Percentiles rank a stretch among this genome's conserved stretches.
Evolutionary conservation across 306 rosid genomes (phyloP).

Genomic region (Rosa multiflora): DNA sequence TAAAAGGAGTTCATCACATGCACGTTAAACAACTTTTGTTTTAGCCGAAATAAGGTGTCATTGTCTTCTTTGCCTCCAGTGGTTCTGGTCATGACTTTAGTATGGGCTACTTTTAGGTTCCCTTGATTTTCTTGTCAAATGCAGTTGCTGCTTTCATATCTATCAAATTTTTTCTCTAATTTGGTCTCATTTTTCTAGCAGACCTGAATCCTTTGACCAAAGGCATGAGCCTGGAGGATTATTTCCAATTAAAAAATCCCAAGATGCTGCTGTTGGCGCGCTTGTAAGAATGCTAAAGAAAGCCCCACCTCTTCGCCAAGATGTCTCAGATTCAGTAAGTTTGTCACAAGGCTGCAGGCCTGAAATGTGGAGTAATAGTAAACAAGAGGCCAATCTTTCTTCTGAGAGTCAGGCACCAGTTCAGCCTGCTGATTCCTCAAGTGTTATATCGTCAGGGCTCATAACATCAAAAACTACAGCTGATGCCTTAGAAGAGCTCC

Average conservation of each 20-base stretch:
- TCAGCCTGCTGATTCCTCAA: conserved; percentile 32
- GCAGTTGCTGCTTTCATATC: neutral
- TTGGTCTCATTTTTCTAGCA: conserved; percentile 17
- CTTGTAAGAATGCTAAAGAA: conserved; percentile 72
- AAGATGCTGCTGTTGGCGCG: conserved; percentile 76
- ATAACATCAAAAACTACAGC: conserved; percentile 52
- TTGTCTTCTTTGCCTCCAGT: neutral
- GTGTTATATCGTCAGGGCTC: conserved; percentile 43
- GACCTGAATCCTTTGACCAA: conserved; percentile 58
- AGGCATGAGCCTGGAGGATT: conserved; percentile 54
- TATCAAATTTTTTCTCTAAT: neutral
- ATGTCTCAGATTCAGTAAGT: conserved; percentile 40
- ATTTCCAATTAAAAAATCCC: conserved; percentile 61
- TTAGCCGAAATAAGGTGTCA: conserved; percentile 3
- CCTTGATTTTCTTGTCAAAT: neutral
- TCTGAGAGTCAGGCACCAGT: conserved; percentile 5
- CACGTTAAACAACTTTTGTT: neutral
- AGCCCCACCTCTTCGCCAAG: conserved; percentile 81
- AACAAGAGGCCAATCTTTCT: conserved; percentile 34
- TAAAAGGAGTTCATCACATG: neutral
- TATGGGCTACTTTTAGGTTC: neutral
- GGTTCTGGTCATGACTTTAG: neutral
- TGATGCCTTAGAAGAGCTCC: conserved; percentile 87
- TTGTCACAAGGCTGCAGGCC: conserved; percentile 27
- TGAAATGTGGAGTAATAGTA: conserved; percentile 32